Evolutionary conservation across 768 basidiomycete genomes (phyloP), one percentile per base, ranked within the genome.

Genomic region (Mycena indigotica): DNA sequence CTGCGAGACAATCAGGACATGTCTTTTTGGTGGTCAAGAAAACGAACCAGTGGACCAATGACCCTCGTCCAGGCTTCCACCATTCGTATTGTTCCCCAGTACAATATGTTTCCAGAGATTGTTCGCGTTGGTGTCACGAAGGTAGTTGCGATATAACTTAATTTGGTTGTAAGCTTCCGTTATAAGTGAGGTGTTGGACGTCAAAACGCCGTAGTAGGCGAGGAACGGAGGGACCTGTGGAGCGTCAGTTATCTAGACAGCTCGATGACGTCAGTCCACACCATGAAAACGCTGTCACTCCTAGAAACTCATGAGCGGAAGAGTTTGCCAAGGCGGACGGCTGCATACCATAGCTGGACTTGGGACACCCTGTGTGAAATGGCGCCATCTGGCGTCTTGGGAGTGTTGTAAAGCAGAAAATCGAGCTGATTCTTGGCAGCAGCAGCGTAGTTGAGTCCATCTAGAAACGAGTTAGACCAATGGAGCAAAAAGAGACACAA

Each of bases 281-380:
- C 88, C 92, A 93, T 93, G 69, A 87, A 93, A 13, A 89, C 80
- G 52, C 80, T 93, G 68, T 93, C 91, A 52, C 83, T 83, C 89
- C 90, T 91, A 51, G 1, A 50, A 55, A 55, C 4, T n/a, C n/a
- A n/a, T n/a, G n/a, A n/a, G n/a, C n/a, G n/a, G n/a, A n/a, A n/a
- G n/a, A n/a, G n/a, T n/a, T n/a, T n/a, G n/a, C n/a, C n/a, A 26
- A 41, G 24, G 58, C 3, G 19, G 16, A 15, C 28, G 15, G n/a
- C n/a, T 23, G 66, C 79, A 51, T 57, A 88, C 88, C 90, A 93
- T 12, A 91, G 77, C 67, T 93, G 89, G 3, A 91, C 75, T 71
- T 89, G 72, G 15, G 80, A 76, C 35, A 77, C 72, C 0, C 91
- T 81, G 68, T 95, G 93, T 8, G 89, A 92, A 24, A 95, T 84